Conservation (phyloP, 2,329 filamentous ascomycete genomes). For the Didymellaceae sp. region DNA sequence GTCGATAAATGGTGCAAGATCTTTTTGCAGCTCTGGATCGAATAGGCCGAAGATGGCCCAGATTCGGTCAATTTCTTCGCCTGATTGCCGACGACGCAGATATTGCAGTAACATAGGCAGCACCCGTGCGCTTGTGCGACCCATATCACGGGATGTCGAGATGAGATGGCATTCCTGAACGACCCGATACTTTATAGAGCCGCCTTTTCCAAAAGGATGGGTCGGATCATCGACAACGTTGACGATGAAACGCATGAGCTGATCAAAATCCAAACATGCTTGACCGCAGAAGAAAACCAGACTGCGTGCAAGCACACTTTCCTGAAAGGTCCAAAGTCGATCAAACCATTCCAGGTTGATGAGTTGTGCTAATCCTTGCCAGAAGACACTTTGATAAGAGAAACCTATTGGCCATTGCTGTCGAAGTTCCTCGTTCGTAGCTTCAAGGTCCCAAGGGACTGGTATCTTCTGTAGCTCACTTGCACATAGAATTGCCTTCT, state of each 20-base stretch:
- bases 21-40: neutral
- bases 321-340: constrained; percentile 14
- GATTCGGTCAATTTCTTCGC: constrained; percentile 5
- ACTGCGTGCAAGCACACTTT: constrained; percentile 3
- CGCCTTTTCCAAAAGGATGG: neutral
- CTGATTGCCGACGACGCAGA: neutral
- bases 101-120: neutral
- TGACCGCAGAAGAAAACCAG: neutral
- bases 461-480: neutral
- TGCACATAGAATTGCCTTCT: neutral
- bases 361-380: neutral
- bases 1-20: neutral
- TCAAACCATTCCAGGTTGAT: constrained; percentile 1
- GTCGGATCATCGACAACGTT: neutral
- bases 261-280: neutral
- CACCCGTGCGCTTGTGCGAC: neutral
- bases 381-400: constrained; percentile 2
- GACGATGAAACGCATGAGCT: neutral
- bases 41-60: constrained; percentile 10
- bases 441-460: neutral
- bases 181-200: neutral
- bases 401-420: neutral
- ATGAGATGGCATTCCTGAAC: neutral
- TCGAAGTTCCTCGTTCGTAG: neutral
- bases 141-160: neutral